Percentiles rank a stretch among this genome's conserved stretches.
phyloP scores from a whole-genome alignment of 2,329 filamentous ascomycete genomes.

The Alternaria incomplexa region DNA sequence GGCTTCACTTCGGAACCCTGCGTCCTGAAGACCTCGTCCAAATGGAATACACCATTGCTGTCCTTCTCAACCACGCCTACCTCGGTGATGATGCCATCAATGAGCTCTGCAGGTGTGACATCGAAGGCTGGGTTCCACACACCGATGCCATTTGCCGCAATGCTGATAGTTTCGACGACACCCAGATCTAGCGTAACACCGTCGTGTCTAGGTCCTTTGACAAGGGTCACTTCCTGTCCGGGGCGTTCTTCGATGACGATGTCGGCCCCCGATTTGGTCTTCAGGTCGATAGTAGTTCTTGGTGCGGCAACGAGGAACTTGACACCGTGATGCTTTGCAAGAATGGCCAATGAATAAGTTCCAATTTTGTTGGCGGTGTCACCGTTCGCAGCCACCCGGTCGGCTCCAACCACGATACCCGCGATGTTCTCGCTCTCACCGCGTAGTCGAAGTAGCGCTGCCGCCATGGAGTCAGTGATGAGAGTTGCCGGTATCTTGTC shows the following conservation, averaged over 20 bases:
- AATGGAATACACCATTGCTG: slow-evolving; percentile 70
- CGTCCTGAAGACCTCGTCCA: slow-evolving; percentile 52
- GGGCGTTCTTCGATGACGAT: slow-evolving; percentile 93
- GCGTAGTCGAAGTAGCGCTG: slow-evolving; percentile 75
- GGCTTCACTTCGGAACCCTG: slow-evolving; percentile 32
- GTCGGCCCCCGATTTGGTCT: slow-evolving; percentile 75
- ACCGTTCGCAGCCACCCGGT: slow-evolving; percentile 93
- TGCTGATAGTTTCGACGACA: slow-evolving; percentile 74
- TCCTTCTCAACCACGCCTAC: slow-evolving; percentile 84
- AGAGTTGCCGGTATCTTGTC: slow-evolving; percentile 90
- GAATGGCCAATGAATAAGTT: slow-evolving; percentile 90
- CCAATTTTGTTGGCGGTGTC: slow-evolving; percentile 99
- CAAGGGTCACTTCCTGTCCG: slow-evolving; percentile 79
- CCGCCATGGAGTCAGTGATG: slow-evolving; percentile 96
- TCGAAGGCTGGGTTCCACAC: slow-evolving; percentile 99
- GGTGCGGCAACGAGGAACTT: slow-evolving; percentile 96
- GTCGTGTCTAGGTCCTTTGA: slow-evolving; percentile 75
- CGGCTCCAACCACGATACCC: slow-evolving; percentile 91
- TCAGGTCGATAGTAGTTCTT: slow-evolving; percentile 89
- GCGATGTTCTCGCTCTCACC: slow-evolving; percentile 69
- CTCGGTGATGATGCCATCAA: slow-evolving; percentile 95
- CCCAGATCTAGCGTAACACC: slow-evolving; percentile 69
- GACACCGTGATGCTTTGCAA: slow-evolving; percentile 84
- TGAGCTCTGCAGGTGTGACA: slow-evolving; percentile 85
- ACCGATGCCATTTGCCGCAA: slow-evolving; percentile 75